phyloP scores from a whole-genome alignment of 495 filamentous ascomycete genomes.

The Tricharina praecox region DNA sequence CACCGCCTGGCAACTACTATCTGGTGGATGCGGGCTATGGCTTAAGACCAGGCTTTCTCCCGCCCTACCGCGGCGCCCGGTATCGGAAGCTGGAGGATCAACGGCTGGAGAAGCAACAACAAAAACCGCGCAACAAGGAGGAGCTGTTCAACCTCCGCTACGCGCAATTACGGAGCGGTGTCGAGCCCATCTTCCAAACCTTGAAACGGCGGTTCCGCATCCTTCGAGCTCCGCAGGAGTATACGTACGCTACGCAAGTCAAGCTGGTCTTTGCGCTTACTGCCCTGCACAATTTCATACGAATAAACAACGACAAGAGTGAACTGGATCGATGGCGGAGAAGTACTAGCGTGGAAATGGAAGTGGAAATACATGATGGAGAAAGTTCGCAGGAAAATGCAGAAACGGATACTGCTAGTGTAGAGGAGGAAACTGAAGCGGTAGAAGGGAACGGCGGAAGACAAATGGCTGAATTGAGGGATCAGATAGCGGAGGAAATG shows the following conservation, averaged over 20 bases:
- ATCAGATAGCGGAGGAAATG: too few species aligned
- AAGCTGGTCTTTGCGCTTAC: constrained; percentile 2
- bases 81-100: too few species aligned
- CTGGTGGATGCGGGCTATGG: constrained; percentile 10
- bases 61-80: constrained; percentile 5
- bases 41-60: not conserved
- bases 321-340: too few species aligned
- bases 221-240: not conserved
- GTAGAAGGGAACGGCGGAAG: too few species aligned
- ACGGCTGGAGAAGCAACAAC: not conserved
- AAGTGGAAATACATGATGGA: too few species aligned
- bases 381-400: too few species aligned
- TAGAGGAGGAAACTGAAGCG: too few species aligned
- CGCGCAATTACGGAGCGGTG: constrained; percentile 3
- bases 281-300: constrained; percentile 5
- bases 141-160: constrained; percentile 13
- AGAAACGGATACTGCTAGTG: too few species aligned
- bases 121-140: not conserved
- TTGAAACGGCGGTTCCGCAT: constrained; percentile 9
- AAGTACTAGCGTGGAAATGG: too few species aligned
- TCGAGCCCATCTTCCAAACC: constrained; percentile 10
- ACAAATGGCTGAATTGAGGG: too few species aligned
- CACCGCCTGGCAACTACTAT: constrained; percentile 10
- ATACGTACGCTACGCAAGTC: constrained; percentile 4
- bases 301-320: too few species aligned